Evolutionary conservation across 2,329 filamentous ascomycete genomes (phyloP).

Genomic region (Fusarium musae): DNA sequence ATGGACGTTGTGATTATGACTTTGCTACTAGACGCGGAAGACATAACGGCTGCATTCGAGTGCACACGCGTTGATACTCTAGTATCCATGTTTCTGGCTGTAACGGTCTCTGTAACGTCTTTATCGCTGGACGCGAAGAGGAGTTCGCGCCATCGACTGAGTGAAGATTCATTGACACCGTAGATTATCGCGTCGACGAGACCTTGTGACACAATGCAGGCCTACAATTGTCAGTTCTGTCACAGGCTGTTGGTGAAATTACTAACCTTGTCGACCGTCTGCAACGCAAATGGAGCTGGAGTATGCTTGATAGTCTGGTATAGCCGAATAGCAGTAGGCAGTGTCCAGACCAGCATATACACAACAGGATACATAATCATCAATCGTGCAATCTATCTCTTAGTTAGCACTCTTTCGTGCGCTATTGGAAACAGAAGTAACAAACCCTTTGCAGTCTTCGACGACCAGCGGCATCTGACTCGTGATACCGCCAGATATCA

Average conservation of each 20-base stretch:
- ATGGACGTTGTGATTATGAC: background rate
- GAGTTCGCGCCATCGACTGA: background rate
- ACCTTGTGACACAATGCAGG: background rate
- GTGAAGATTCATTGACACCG: background rate
- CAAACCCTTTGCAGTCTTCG: background rate
- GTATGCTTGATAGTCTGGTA: background rate
- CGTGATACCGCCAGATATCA: background rate
- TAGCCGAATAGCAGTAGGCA: background rate
- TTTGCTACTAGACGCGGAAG: background rate
- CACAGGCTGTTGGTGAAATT: accelerated
- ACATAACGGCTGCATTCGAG: background rate
- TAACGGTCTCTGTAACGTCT: background rate
- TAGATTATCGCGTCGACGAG: background rate
- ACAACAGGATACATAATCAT: background rate
- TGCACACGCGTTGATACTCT: background rate
- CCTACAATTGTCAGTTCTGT: background rate
- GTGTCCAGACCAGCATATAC: background rate
- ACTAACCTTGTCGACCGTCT: background rate
- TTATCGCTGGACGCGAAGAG: background rate
- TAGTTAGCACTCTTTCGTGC: accelerated
- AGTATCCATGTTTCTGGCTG: background rate
- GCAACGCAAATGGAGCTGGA: background rate
- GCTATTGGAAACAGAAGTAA: accelerated
- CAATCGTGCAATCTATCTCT: background rate
- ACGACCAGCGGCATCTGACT: background rate